Percentiles rank a stretch among this genome's conserved stretches.
These are phyloP conservation scores for Aschersonia sp. DNA, from an alignment of 2,329 filamentous ascomycete species.

Conservation along the genomic window DNA sequence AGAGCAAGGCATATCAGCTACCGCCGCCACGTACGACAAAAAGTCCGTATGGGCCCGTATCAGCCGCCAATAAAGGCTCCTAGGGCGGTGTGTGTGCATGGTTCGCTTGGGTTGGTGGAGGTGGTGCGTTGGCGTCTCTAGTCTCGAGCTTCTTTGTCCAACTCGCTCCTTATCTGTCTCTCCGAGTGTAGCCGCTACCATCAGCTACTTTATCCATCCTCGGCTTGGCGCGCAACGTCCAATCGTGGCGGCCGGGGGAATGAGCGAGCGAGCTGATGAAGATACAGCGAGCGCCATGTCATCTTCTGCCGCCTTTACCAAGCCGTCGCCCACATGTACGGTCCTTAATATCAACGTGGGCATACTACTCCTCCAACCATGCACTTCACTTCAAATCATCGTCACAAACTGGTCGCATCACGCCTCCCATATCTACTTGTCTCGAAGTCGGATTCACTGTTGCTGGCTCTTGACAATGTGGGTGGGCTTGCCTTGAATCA, in stretches of 20 bases:
- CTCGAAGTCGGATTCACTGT: too few species aligned
- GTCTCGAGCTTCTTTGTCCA: neutral
- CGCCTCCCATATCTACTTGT: too few species aligned
- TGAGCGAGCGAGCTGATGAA: neutral
- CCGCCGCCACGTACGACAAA: too few species aligned
- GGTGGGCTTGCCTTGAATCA: too few species aligned
- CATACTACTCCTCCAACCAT: too few species aligned
- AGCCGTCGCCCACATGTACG: too few species aligned
- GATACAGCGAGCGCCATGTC: neutral
- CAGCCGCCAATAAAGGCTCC: too few species aligned
- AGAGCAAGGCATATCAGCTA: neutral
- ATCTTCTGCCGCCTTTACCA: neutral
- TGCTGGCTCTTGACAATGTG: too few species aligned
- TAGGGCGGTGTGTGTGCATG: neutral
- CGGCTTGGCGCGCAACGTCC: neutral
- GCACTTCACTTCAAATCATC: too few species aligned
- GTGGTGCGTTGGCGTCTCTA: neutral
- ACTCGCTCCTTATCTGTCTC: neutral
- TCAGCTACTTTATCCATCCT: neutral
- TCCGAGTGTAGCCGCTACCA: neutral
- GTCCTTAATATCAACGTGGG: too few species aligned
- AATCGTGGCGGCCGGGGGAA: neutral
- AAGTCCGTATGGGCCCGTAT: too few species aligned
- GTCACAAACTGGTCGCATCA: too few species aligned
- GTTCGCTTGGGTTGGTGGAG: neutral